Conservation (phyloP, 176 grass and related monocot species). For the Triticum dicoccoides region DNA sequence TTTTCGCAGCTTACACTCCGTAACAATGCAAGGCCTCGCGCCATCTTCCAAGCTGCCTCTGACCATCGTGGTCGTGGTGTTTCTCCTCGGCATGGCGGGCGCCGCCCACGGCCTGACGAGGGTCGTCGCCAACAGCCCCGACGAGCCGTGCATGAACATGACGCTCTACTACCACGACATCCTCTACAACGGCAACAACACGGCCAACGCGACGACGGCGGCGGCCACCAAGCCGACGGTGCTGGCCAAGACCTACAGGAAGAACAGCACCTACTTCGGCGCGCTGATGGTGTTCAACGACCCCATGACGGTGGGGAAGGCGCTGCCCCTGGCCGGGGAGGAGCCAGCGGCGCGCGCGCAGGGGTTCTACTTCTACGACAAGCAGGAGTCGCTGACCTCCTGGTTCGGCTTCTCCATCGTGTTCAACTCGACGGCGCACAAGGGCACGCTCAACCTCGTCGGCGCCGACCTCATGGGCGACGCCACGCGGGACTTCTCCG, state of each 20-base stretch:
- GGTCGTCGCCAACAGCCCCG: background rate
- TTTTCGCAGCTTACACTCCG: no score
- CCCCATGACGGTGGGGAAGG: conserved; percentile 2
- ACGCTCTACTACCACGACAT: conserved; percentile 37
- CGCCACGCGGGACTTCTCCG: conserved; percentile 33
- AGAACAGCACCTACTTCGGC: conserved; percentile 31
- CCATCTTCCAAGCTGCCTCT: background rate
- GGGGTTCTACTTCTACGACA: conserved; percentile 43
- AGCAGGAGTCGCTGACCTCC: background rate
- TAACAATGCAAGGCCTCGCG: background rate
- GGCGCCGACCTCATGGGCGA: conserved; percentile 19
- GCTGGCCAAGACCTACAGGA: background rate
- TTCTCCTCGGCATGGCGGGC: background rate
- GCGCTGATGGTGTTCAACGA: conserved; percentile 34
- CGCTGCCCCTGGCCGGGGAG: background rate
- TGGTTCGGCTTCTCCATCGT: conserved; percentile 37
- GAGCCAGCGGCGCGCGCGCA: conserved; percentile 25
- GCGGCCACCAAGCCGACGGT: background rate
- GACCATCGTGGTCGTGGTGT: background rate
- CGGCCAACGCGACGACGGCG: conserved; percentile 18
- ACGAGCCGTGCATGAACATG: background rate
- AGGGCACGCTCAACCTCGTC: conserved; percentile 39
- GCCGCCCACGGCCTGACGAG: background rate
- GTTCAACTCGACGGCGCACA: conserved; percentile 38
- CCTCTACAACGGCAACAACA: conserved; percentile 31